Evolutionary conservation across 2,329 filamentous ascomycete genomes (phyloP).

Genomic region (Cadophora sp.): DNA sequence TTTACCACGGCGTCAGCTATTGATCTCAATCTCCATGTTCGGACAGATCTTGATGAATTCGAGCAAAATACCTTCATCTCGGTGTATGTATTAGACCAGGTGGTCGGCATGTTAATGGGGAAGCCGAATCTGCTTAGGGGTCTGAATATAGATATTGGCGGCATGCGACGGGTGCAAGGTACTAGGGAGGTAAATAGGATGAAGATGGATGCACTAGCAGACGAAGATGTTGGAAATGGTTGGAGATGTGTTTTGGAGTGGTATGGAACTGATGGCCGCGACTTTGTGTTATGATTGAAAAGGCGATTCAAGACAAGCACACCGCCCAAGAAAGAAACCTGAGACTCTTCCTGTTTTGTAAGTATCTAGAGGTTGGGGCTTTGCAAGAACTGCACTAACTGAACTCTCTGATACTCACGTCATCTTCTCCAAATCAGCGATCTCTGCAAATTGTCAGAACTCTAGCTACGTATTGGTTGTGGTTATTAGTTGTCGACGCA

Average conservation of each 20-base stretch:
- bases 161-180: slow-evolving; percentile 3
- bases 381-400: too few relatives aligned
- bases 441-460: too few relatives aligned
- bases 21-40: slow-evolving; percentile 7
- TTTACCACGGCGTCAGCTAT: slow-evolving; percentile 7
- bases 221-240: neutral
- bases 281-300: neutral
- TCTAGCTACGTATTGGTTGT: too few relatives aligned
- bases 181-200: neutral
- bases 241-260: slow-evolving; percentile 14
- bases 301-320: neutral
- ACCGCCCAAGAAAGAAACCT: neutral
- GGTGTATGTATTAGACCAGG: slow-evolving; percentile 5
- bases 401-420: too few relatives aligned
- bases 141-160: neutral
- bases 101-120: neutral
- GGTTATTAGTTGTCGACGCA: too few relatives aligned
- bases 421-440: too few relatives aligned
- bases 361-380: too few relatives aligned
- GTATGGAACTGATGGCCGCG: slow-evolving; percentile 9
- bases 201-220: neutral
- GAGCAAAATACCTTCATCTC: neutral
- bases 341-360: neutral
- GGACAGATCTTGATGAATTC: neutral
- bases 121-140: slow-evolving; percentile 4